Evolutionary conservation across 345 rosid genomes (phyloP).

Genomic region (Linum trigynum): DNA sequence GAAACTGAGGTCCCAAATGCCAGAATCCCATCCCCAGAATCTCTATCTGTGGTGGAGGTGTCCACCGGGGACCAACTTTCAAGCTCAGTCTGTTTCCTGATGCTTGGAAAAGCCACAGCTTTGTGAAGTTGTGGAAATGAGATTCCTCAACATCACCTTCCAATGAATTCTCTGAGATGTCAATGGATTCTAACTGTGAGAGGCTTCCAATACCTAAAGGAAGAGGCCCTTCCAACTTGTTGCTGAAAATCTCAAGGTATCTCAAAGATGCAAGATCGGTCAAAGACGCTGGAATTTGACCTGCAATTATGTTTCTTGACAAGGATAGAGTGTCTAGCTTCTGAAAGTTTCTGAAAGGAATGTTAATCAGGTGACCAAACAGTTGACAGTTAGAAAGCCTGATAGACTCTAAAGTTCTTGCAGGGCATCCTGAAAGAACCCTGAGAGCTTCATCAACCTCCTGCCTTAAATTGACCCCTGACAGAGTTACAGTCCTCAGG

Average conservation of each 20-base stretch:
- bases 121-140: not conserved
- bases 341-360: not conserved
- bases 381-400: not conserved
- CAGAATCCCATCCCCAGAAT: constrained; percentile 6
- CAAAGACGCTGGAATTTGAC: not conserved
- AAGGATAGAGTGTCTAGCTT: not conserved
- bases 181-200: not conserved
- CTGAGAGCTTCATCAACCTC: not conserved
- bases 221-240: not conserved
- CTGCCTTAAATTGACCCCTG: not conserved
- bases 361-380: not conserved
- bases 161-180: not conserved
- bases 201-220: not conserved
- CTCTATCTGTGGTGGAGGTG: not conserved
- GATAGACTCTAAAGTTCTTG: not conserved
- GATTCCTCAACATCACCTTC: not conserved
- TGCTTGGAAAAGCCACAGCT: not conserved
- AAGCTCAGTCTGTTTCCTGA: not conserved
- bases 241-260: not conserved
- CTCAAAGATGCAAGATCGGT: not conserved
- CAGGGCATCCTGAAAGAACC: not conserved
- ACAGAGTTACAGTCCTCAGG: not conserved
- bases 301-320: not conserved
- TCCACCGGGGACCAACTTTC: constrained; percentile 2
- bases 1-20: constrained; percentile 22